phyloP scores from a whole-genome alignment of 2,329 filamentous ascomycete genomes.

The Aspergillus eucalypticola region DNA sequence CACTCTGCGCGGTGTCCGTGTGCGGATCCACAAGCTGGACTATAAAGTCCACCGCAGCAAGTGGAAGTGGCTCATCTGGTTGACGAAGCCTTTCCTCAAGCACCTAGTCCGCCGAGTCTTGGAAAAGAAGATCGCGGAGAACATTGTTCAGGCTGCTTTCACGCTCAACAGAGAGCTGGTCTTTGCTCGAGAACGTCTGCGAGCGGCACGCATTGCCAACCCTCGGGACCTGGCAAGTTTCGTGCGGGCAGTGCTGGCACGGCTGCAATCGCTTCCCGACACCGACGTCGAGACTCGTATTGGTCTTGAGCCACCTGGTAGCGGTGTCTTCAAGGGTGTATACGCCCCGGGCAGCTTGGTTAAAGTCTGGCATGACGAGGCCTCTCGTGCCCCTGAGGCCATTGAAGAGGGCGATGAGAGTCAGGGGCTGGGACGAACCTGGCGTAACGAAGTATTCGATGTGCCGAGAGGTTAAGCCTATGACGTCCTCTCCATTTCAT shows the following conservation, averaged over 20 bases:
- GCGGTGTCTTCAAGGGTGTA: slow-evolving; percentile 73
- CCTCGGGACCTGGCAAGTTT: slow-evolving; percentile 81
- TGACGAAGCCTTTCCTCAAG: slow-evolving; percentile 79
- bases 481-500: background rate
- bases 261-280: slow-evolving; percentile 70
- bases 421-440: slow-evolving; percentile 56
- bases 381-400: slow-evolving; percentile 65
- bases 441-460: slow-evolving; percentile 84
- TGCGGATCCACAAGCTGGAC: slow-evolving; percentile 82
- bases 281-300: slow-evolving; percentile 74
- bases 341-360: slow-evolving; percentile 89
- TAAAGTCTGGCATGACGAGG: slow-evolving; percentile 86
- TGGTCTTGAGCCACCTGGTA: slow-evolving; percentile 63
- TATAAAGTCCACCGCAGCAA: slow-evolving; percentile 71
- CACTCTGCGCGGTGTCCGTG: slow-evolving; percentile 71
- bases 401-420: slow-evolving; percentile 69
- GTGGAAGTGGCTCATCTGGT: slow-evolving; percentile 75
- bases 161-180: slow-evolving; percentile 80
- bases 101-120: slow-evolving; percentile 77
- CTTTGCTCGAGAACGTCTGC: slow-evolving; percentile 80
- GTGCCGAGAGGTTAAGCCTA: slow-evolving; percentile 29
- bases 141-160: slow-evolving; percentile 69
- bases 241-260: slow-evolving; percentile 74
- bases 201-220: slow-evolving; percentile 79
- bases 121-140: slow-evolving; percentile 73